phyloP scores from a whole-genome alignment of 2,329 filamentous ascomycete genomes.

The Cryphonectria japonica region DNA sequence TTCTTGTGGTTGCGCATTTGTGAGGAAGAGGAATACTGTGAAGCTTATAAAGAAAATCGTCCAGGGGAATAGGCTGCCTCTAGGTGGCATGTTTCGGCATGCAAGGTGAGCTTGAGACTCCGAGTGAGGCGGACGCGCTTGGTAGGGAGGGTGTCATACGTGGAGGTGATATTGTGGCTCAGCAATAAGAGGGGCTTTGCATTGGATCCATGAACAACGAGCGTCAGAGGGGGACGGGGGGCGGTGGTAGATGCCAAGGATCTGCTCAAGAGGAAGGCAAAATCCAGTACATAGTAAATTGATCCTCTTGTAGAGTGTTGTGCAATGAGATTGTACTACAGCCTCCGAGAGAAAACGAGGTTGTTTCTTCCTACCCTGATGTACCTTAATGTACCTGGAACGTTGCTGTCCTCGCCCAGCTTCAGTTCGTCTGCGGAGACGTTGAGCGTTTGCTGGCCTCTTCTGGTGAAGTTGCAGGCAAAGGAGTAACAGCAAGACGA shows the following conservation, averaged over 20 bases:
- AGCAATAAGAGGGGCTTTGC: conserved; percentile 14
- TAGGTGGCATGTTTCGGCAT: conserved; percentile 19
- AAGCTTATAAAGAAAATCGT: conserved; percentile 25
- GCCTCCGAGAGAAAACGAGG: background rate
- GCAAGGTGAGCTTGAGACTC: background rate
- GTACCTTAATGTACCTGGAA: background rate
- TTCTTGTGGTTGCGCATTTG: conserved; percentile 17
- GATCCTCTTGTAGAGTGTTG: background rate
- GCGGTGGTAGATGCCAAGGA: conserved; percentile 8
- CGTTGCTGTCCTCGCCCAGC: background rate
- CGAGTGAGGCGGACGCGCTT: background rate
- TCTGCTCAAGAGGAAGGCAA: background rate
- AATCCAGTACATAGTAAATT: background rate
- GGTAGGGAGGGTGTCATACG: conserved; percentile 10
- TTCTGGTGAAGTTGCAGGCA: background rate
- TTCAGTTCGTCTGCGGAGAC: background rate
- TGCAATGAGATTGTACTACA: background rate
- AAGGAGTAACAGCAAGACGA: background rate
- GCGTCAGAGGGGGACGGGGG: conserved; percentile 2
- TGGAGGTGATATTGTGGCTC: conserved; percentile 15
- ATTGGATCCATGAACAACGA: background rate
- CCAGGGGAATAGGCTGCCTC: conserved; percentile 25
- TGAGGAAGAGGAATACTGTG: conserved; percentile 8
- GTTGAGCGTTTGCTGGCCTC: background rate
- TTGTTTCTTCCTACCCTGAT: background rate